Conservation (phyloP, 1,284 basidiomycete genomes). For the Leucoagaricus sp. region DNA sequence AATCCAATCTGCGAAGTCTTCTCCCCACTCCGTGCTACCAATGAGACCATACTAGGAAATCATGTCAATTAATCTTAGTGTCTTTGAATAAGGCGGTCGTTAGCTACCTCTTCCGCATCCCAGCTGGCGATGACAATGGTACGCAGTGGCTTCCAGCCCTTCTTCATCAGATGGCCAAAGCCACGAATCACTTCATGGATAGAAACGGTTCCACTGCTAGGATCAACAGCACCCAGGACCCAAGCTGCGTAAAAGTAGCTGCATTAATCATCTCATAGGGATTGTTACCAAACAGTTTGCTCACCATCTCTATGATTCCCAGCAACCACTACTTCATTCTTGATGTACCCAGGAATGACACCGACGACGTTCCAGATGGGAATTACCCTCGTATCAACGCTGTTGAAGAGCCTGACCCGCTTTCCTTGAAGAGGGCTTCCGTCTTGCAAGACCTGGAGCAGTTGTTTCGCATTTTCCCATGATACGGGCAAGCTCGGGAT, state of each 20-base stretch:
- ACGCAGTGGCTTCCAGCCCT: constrained; percentile 89
- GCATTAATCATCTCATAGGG: background rate
- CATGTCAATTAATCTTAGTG: background rate
- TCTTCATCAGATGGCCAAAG: constrained; percentile 68
- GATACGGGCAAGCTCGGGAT: constrained; percentile 84
- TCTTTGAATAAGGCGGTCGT: background rate
- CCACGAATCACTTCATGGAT: constrained; percentile 82
- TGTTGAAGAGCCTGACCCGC: constrained; percentile 60
- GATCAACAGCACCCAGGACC: constrained; percentile 82
- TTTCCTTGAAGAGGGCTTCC: constrained; percentile 43
- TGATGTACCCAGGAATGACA: constrained; percentile 84
- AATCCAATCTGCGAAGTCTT: constrained; percentile 86
- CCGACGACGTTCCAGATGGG: constrained; percentile 88
- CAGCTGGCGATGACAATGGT: constrained; percentile 83
- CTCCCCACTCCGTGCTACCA: constrained; percentile 88
- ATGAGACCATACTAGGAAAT: constrained; percentile 73
- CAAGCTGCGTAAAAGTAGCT: constrained; percentile 1
- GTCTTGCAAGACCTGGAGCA: constrained; percentile 43
- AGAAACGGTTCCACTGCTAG: constrained; percentile 82
- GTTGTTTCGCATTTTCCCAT: constrained; percentile 62
- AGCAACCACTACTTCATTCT: constrained; percentile 81
- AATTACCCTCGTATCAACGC: constrained; percentile 73
- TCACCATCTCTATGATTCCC: constrained; percentile 86
- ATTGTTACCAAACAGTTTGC: constrained; percentile 19
- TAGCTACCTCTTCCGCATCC: constrained; percentile 84